Evolutionary conservation across 1,284 basidiomycete species (phyloP), one percentile per base, ranked within the genome.

Genomic region (Naganishia cerealis): DNA sequence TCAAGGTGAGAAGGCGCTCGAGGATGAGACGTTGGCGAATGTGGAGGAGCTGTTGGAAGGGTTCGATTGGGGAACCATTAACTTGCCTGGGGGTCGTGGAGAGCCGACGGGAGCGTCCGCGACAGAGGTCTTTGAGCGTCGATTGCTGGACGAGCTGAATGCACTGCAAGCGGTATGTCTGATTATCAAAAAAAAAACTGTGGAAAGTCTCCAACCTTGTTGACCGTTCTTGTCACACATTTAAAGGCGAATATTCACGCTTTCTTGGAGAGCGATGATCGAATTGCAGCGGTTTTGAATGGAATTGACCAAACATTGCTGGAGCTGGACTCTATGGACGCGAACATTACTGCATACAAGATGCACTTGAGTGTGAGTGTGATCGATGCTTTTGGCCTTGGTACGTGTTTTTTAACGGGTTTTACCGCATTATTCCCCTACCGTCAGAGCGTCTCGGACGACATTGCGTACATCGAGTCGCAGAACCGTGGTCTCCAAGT

Each of bases 41-140:
- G 92, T 99, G 3, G 96, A 99, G 77, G 96, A 99, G 78, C 94
- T 99, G 91, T 85, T 99, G 12, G 95, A 99, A 76, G 94, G 94
- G 0, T 95, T 97, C 76, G 95, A 99, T 78, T 98, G 92, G 93
- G 70, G 39, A 46, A 59, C 33, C 62, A 54, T 54, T 43, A 29
- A 13, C 54, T 48, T 36, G 48, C 38, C 12, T 50, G 61, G 2
- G 72, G 48, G 56, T 9, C 69, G 68, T 2, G 72, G 69, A n/a
- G 71, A 73, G 7, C 65, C 69, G 39, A 77, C 76, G 71, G 78
- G 8, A 18, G 18, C 82, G 82, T 24, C 84, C 85, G 73, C 89
- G 89, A n/a, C 90, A 6, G 92, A 94, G 76, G 84, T 92, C 69
- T 92, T 95, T 70, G 91, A 95, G 78, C 88, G 89, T 21, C 84